Base-by-base conservation (phyloP, 2,329 filamentous ascomycete species). In the Stachybotrys echinatus region DNA sequence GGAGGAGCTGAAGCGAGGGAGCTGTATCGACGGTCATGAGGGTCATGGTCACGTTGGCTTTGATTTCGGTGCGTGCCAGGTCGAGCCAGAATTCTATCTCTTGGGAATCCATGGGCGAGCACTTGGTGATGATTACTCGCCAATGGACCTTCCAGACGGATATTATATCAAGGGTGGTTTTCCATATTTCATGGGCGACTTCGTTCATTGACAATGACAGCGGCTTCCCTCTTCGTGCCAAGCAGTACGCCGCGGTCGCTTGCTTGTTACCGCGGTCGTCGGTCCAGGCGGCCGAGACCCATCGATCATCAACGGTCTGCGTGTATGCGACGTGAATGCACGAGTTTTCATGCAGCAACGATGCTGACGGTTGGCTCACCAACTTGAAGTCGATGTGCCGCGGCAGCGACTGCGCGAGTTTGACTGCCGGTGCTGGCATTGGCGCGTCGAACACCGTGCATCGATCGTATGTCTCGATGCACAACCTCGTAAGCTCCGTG, bases 291-390 rank as follows among this genome's bases (percentile, higher is more conserved):
- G 83, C 87, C 12, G 85, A 86, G 37, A 94, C 71, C 90, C 90
- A 95, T 8, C 84, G 75, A 19, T 86, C 82, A 63, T 92, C 88
- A 12, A 85, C 74, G 60, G 88, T 92, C 49, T 84, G 78, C 2
- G 87, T 81, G 60, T 95, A 95, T 1, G 86, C 88, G 42, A 95
- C 73, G 63, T 95, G 89, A 23, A 95, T 81, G 60, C 87, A 87
- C 1, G 84, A 88, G 55, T 91, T 89, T 62, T 94, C 89, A 49
- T 87, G 81, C 48, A 94, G 73, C 6, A 92, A 71, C 18, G 89
- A 88, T 18, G 83, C 79, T 0, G 88, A 89, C 2, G 88, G 85
- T 14, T 80, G 82, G 1, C 80, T 68, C 2, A 74, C 77, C 2
- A 92, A 69, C 62, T 88, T 87, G 68, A 95, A 94, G 46, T 88